phyloP scores from a whole-genome alignment of 352 stramenopile genomes.

The Phytophthora europaea region DNA sequence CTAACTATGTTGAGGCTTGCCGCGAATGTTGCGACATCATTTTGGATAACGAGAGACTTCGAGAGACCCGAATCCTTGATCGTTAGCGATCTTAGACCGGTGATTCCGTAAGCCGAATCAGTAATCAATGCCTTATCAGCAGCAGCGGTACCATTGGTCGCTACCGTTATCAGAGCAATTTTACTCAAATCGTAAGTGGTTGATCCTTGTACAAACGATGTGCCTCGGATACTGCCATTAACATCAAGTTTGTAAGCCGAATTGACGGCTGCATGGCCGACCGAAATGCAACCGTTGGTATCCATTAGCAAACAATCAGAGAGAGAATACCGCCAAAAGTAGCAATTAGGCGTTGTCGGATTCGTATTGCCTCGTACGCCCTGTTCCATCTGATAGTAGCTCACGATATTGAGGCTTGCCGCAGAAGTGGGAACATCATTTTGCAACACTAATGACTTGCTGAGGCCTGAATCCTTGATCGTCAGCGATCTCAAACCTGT shows the following conservation, averaged over 20 bases:
- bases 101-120: not conserved
- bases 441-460: not conserved
- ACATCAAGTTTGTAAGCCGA: not conserved
- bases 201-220: no score
- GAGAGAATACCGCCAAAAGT: not conserved
- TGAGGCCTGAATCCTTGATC: not conserved
- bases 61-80: not conserved
- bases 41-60: not conserved
- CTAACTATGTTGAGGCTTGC: not conserved
- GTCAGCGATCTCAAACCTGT: no score
- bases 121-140: not conserved
- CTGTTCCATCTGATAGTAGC: conserved; percentile 4
- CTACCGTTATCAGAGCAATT: not conserved
- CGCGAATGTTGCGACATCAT: not conserved
- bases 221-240: not conserved
- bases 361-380: not conserved
- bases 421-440: not conserved
- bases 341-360: not conserved
- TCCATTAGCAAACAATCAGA: not conserved
- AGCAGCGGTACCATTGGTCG: not conserved
- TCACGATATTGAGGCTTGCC: conserved; percentile 2
- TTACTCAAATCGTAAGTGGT: no score
- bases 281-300: no score
- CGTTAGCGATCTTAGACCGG: not conserved
- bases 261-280: not conserved